Base-by-base conservation (phyloP, 2,329 filamentous ascomycete species). In the Cladophialophora immunda region DNA sequence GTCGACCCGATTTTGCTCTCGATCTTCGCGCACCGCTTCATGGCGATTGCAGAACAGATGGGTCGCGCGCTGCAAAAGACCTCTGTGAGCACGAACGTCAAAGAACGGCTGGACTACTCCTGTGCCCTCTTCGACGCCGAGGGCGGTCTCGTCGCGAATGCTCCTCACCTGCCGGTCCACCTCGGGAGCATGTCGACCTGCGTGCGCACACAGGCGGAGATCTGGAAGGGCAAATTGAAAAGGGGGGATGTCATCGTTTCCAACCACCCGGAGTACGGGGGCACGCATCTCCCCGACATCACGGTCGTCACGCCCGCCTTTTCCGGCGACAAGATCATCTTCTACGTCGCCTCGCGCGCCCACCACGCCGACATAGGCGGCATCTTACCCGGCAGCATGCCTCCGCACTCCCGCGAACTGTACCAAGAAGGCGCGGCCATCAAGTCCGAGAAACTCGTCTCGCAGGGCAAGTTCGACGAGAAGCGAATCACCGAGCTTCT, bases 341-440 rank as follows among this genome's bases (percentile, higher is more conserved):
- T 94, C 78, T 94, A 93, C 69, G 91, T 92, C 1, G 92, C 92
- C 0, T 92, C 90, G 4, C 86, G 92, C 41, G 92, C 92, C 0
- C 92, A 95, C 75, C 92, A 94, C 73, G 92, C 92, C 9, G 92
- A 95, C 73, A 94, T 95, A 69, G 92, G 92, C 11, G 92, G 92
- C 8, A 93, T 94, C 53, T 83, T 93, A 0, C 91, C 92, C 0
- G 92, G 92, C 0, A 92, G 89, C 1, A 95, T 95, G 92, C 92
- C 92, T 87, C 90, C 92, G 1, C 87, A 91, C 68, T 92, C 89
- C 0, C 85, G 87, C 25, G 85, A 87, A 69, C 81, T 90, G 3
- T 89, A 81, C 75, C 86, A 90, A 73, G 89, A 90, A 77, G 89
- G 89, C 1, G 87, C 88, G 1, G 82, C 86, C 0, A 89, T 90